Conservation (phyloP, 116 monocot genomes). For the Dioscorea cayenensis region DNA sequence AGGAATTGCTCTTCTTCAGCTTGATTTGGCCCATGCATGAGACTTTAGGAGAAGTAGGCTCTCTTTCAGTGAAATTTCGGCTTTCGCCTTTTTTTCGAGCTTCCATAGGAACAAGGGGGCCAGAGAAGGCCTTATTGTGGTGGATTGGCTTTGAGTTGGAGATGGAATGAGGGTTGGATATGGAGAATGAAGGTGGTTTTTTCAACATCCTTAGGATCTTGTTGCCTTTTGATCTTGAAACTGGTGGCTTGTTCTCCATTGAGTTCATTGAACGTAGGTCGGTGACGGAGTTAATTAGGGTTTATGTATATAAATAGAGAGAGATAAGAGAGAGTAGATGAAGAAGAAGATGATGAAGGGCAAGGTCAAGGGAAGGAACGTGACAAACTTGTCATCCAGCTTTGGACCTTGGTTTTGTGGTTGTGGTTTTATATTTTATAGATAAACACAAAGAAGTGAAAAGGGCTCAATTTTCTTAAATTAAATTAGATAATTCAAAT, state of each 20-base stretch:
- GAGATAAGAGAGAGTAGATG: neutral
- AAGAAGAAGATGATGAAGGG: no score
- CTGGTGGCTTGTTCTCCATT: constrained; percentile 7
- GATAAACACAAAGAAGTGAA: no score
- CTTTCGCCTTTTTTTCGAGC: constrained; percentile 13
- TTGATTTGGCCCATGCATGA: constrained; percentile 46
- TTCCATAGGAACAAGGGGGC: constrained; percentile 41
- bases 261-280: neutral
- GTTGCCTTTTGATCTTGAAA: neutral
- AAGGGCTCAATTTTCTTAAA: no score
- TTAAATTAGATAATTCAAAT: no score
- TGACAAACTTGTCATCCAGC: neutral
- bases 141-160: neutral
- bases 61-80: constrained; percentile 4
- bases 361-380: no score
- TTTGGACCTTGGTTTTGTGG: neutral
- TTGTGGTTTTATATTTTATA: no score
- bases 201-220: constrained; percentile 23
- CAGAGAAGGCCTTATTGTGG: constrained; percentile 32
- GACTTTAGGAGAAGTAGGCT: constrained; percentile 78
- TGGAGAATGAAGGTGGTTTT: constrained; percentile 20
- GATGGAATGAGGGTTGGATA: constrained; percentile 6
- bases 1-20: constrained; percentile 16
- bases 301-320: neutral
- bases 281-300: neutral